Conservation (phyloP, 129 eudicot genomes). For the Logfia minima region DNA sequence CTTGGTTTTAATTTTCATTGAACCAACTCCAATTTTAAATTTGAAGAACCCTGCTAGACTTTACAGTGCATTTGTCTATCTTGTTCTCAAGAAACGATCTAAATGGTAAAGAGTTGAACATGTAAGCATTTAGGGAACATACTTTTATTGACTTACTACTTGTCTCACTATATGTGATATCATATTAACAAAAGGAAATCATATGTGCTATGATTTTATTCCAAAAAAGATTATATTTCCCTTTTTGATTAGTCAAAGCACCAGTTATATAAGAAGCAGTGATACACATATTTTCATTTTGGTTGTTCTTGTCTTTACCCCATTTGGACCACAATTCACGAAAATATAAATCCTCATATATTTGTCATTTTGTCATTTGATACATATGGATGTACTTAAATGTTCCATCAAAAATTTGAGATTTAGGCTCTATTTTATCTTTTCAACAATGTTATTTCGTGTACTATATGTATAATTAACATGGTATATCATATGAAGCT, state of each 20-base stretch:
- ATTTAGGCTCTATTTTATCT: background rate
- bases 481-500: background rate
- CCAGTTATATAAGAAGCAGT: background rate
- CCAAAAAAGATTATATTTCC: background rate
- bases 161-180: slow-evolving; percentile 9
- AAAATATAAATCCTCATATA: background rate
- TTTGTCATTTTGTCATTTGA: background rate
- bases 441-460: background rate
- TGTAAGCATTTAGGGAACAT: slow-evolving; percentile 6
- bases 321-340: background rate
- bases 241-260: background rate
- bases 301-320: background rate
- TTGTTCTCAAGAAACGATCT: too few species aligned
- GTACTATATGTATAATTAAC: background rate
- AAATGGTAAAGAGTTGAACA: slow-evolving; percentile 4
- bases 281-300: background rate
- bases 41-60: too few species aligned
- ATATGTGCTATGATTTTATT: background rate
- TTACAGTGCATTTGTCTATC: too few species aligned
- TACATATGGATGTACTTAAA: background rate
- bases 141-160: background rate
- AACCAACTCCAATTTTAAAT: too few species aligned
- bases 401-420: background rate
- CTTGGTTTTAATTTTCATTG: background rate
- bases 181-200: background rate